Evolutionary conservation across 2,329 filamentous ascomycete genomes (phyloP).

Genomic region (Microdochium paspali): DNA sequence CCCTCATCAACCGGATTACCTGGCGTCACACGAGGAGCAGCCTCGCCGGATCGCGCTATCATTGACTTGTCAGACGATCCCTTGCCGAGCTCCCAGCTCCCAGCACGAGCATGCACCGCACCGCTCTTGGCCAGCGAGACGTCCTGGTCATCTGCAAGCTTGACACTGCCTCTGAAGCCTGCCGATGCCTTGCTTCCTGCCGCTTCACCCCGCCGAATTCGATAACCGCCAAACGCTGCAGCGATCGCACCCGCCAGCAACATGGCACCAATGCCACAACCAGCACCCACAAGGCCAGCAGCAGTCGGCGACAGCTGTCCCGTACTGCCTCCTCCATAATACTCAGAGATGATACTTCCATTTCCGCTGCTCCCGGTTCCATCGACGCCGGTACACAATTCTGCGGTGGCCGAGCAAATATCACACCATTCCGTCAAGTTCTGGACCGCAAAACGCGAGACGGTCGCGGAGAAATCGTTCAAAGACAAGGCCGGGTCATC

Average conservation of each 20-base stretch:
- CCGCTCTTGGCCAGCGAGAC: slow-evolving; percentile 28
- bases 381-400: slow-evolving; percentile 25
- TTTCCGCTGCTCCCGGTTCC: slow-evolving; percentile 2
- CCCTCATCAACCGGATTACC: not conserved
- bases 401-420: slow-evolving; percentile 24
- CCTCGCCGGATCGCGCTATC: not conserved
- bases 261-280: slow-evolving; percentile 25
- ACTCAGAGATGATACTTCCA: not conserved
- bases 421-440: slow-evolving; percentile 31
- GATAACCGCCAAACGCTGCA: slow-evolving; percentile 20
- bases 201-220: slow-evolving; percentile 16
- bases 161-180: slow-evolving; percentile 29
- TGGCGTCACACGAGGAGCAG: not conserved
- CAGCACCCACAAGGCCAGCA: slow-evolving; percentile 36
- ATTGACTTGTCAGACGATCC: slow-evolving; percentile 5
- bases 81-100: slow-evolving; percentile 37
- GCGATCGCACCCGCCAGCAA: slow-evolving; percentile 7
- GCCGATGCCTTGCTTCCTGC: slow-evolving; percentile 12
- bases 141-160: slow-evolving; percentile 29
- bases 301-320: slow-evolving; percentile 23
- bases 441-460: slow-evolving; percentile 24
- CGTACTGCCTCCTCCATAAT: not conserved
- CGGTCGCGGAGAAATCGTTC: slow-evolving; percentile 24
- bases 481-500: slow-evolving; percentile 25
- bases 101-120: slow-evolving; percentile 31